These are phyloP conservation scores for Gonium pectorale DNA, from an alignment of 139 green algal genomes.

Conservation along the genomic window DNA sequence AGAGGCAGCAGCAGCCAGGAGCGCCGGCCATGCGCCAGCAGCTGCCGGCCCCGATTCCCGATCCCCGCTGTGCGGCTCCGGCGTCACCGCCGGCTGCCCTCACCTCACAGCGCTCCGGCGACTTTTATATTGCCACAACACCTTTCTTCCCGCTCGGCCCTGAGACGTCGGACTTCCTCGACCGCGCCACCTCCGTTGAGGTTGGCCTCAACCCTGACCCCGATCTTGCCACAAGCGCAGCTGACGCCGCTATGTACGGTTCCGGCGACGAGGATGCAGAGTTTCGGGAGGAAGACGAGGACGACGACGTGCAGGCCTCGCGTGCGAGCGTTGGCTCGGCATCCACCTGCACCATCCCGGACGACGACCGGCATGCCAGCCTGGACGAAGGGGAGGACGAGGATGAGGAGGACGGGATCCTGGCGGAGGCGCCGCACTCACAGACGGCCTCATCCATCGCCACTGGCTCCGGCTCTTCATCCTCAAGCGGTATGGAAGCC, in stretches of 20 bases:
- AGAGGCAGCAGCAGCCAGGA: not conserved
- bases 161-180: slow-evolving; percentile 37
- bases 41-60: not conserved
- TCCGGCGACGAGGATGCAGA: not conserved
- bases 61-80: not conserved
- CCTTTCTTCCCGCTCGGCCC: slow-evolving; percentile 42
- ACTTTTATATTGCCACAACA: slow-evolving; percentile 25
- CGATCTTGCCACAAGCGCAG: slow-evolving; percentile 1
- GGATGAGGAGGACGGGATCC: not conserved
- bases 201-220: not conserved
- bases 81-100: not conserved
- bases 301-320: not conserved
- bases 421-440: not conserved
- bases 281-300: not conserved
- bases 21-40: not conserved
- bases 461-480: not conserved
- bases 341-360: not conserved
- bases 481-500: not conserved
- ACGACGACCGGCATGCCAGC: no score
- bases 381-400: not conserved
- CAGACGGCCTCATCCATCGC: not conserved
- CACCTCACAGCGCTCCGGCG: not conserved
- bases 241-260: not conserved
- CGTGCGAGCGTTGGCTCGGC: not conserved
- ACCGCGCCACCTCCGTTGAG: slow-evolving; percentile 11